Evolutionary conservation across 2,329 filamentous ascomycete species (phyloP).

Genomic region (Ophiostoma sp.): DNA sequence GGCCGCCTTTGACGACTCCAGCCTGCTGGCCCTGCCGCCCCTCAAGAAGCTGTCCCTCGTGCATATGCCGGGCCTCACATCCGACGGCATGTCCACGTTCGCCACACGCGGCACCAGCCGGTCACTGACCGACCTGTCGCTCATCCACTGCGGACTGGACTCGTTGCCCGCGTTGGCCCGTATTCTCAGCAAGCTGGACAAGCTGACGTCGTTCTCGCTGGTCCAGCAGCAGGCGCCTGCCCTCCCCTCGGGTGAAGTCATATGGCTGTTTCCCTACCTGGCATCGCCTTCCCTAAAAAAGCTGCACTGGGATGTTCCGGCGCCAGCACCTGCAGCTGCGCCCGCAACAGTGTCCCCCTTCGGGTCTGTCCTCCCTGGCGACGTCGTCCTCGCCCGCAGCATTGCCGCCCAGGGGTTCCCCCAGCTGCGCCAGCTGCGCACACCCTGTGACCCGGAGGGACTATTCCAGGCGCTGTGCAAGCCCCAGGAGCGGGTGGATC

Average conservation of each 20-base stretch:
- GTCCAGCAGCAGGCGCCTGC: conserved; percentile 56
- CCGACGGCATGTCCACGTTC: conserved; percentile 57
- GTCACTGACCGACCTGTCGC: conserved; percentile 50
- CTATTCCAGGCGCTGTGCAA: conserved; percentile 68
- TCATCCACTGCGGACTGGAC: conserved; percentile 58
- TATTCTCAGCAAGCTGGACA: conserved; percentile 56
- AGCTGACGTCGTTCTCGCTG: conserved; percentile 52
- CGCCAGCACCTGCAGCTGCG: conserved; percentile 38
- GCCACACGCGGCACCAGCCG: conserved; percentile 51
- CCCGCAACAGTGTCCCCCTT: neutral
- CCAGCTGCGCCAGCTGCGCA: conserved; percentile 57
- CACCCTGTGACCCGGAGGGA: conserved; percentile 69
- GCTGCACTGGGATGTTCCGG: conserved; percentile 66
- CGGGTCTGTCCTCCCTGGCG: conserved; percentile 43
- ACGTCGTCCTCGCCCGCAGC: conserved; percentile 63
- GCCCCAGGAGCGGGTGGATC: conserved; percentile 57
- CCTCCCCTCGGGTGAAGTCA: conserved; percentile 56
- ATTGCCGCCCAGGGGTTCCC: conserved; percentile 66
- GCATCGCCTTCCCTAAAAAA: conserved; percentile 54
- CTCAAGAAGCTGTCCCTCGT: conserved; percentile 58
- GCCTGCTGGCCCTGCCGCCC: conserved; percentile 55
- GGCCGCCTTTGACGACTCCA: conserved; percentile 58
- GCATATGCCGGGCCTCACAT: conserved; percentile 57
- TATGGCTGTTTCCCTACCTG: conserved; percentile 66
- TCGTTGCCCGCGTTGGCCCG: conserved; percentile 59